Conservation (phyloP, 495 filamentous ascomycete genomes). For the Neurospora sp. region DNA sequence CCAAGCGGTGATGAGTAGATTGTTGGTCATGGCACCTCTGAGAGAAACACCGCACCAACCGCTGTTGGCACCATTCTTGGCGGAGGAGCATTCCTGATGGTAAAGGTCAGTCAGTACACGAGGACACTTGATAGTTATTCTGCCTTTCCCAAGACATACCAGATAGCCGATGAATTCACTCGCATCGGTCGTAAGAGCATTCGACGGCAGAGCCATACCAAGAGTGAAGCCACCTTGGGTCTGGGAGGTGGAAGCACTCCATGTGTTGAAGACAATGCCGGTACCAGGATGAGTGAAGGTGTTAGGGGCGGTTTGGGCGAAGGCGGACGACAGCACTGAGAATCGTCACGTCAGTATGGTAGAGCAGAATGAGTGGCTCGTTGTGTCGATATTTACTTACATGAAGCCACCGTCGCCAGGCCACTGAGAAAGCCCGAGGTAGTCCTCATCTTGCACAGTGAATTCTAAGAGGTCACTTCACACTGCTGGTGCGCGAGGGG, state of each 20-base stretch:
- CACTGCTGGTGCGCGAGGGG: slow-evolving; percentile 4
- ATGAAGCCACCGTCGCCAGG: slow-evolving; percentile 17
- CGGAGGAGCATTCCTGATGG: slow-evolving; percentile 18
- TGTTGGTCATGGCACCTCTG: slow-evolving; percentile 46
- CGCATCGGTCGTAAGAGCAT: slow-evolving; percentile 39
- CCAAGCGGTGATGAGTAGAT: slow-evolving; percentile 49
- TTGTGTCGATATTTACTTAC: slow-evolving; percentile 10
- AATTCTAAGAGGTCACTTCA: slow-evolving; percentile 1
- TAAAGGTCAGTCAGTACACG: slow-evolving; percentile 11
- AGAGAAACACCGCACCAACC: slow-evolving; percentile 52
- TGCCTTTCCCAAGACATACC: slow-evolving; percentile 23
- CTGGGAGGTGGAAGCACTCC: slow-evolving; percentile 16
- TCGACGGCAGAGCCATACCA: slow-evolving; percentile 45
- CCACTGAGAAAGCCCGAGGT: slow-evolving; percentile 12
- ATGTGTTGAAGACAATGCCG: slow-evolving; percentile 38
- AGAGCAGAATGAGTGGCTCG: not conserved
- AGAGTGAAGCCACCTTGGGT: slow-evolving; percentile 37
- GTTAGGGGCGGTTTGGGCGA: slow-evolving; percentile 15
- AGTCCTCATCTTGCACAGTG: slow-evolving; percentile 15
- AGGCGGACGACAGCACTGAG: slow-evolving; percentile 15
- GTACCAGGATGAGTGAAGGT: slow-evolving; percentile 34
- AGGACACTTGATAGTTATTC: not conserved
- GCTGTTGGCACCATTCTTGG: slow-evolving; percentile 10
- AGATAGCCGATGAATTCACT: slow-evolving; percentile 50
- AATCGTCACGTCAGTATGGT: not conserved